These are phyloP conservation scores for Elsinoe batatas DNA, from an alignment of 2,329 filamentous ascomycete genomes.

Conservation along the genomic window DNA sequence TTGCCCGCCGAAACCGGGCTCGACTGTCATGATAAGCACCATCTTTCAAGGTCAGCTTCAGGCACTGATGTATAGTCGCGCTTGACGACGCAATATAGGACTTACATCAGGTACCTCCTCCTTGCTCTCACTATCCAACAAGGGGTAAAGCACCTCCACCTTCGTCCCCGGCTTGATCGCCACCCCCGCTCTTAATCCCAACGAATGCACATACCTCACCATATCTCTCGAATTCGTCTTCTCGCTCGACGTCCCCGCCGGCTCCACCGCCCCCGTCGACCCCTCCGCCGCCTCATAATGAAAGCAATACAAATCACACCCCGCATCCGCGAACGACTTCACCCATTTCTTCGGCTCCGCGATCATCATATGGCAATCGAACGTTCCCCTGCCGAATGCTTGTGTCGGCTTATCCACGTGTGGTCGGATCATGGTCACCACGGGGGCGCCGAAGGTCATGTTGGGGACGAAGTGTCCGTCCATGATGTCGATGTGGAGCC, in stretches of 20 bases:
- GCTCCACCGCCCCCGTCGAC: conserved; percentile 73
- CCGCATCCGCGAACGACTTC: conserved; percentile 83
- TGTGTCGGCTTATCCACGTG: conserved; percentile 68
- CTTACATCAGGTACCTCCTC: conserved; percentile 81
- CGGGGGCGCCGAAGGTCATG: conserved; percentile 90
- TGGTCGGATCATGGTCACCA: conserved; percentile 84
- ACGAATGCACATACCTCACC: conserved; percentile 80
- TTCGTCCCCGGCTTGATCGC: conserved; percentile 89
- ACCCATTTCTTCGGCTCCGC: conserved; percentile 99
- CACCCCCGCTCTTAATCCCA: conserved; percentile 82
- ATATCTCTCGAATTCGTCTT: conserved; percentile 77
- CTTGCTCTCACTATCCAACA: conserved; percentile 62
- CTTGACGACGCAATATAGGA: conserved; percentile 17
- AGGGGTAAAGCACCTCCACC: conserved; percentile 86
- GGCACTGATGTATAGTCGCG: background rate
- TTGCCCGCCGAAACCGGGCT: conserved; percentile 94
- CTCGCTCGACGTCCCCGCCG: conserved; percentile 55
- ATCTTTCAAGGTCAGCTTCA: conserved; percentile 49
- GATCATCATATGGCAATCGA: conserved; percentile 99
- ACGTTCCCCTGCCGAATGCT: conserved; percentile 72
- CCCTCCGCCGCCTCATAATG: conserved; percentile 90
- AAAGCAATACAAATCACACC: conserved; percentile 99
- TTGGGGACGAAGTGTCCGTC: conserved; percentile 98
- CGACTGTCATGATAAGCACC: conserved; percentile 96
- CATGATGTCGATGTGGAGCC: conserved; percentile 95